Evolutionary conservation across 2,329 filamentous ascomycete species (phyloP), one percentile per base, ranked within the genome.

Genomic region (Aspergillus sp.): DNA sequence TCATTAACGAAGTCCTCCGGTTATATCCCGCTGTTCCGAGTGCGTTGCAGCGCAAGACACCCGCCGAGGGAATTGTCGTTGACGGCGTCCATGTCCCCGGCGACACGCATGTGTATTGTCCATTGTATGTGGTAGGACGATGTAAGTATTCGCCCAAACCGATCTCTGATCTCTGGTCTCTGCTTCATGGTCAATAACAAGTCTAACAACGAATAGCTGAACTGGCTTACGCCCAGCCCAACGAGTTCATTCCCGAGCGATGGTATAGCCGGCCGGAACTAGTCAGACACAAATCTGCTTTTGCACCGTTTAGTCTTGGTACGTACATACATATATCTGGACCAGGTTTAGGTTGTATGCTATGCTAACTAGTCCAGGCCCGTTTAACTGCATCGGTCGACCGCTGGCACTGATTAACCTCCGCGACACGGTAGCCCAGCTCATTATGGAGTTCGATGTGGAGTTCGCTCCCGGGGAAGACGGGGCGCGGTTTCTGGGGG

Each of bases 351-450:
- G n/a, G n/a, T n/a, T n/a, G n/a, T n/a, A n/a, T n/a, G 15, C 12
- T 39, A n/a, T 13, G 34, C 38, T 43, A 38, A 24, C 22, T 11
- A 49, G 26, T 11, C n/a, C 53, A 71, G 70, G 70, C 5, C 61
- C 67, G 2, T 70, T 68, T 41, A 66, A 64, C 39, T 77, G 75
- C 59, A 74, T 77, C 49, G 75, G 75, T 41, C 70, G 71, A 42
- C 66, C 64, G 3, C 63, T 77, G 15, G 75, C 74, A 2, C 61
- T 73, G 59, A 65, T 73, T 58, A 73, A 76, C 56, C 48, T 78
- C 13, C 67, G 74, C 3, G 66, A 66, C 8, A 63, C 74, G 3
- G 62, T 75, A 6, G 68, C 73, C 6, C 63, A 66, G 30, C 51
- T 78, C 22, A 54, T 78, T 9, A 63, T 64, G 18, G 64, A 63